Evolutionary conservation across 257 asterid species (phyloP).

Genomic region (Fraxinus pennsylvanica): DNA sequence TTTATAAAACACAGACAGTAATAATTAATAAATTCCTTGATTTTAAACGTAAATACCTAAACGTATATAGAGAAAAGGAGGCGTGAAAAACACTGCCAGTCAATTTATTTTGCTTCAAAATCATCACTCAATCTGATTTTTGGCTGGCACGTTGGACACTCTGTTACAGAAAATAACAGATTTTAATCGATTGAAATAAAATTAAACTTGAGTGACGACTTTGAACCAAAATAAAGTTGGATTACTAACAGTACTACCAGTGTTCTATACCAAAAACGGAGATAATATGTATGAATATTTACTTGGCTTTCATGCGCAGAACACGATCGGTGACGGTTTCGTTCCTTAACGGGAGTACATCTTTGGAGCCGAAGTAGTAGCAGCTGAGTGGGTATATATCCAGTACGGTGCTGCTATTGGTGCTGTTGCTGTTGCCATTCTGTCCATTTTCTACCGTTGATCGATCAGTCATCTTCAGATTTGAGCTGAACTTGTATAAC

Average conservation of each 20-base stretch:
- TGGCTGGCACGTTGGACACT: not conserved
- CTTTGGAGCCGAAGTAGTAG: slow-evolving; percentile 81
- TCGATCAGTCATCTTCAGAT: slow-evolving; percentile 36
- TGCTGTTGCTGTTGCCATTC: slow-evolving; percentile 14
- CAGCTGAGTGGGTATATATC: slow-evolving; percentile 80
- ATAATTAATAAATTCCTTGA: too few species aligned
- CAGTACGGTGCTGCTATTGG: slow-evolving; percentile 24
- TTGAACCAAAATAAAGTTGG: not conserved
- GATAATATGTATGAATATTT: not conserved
- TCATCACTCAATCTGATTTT: not conserved
- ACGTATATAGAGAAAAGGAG: not conserved
- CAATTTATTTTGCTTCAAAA: not conserved
- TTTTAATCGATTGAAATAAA: not conserved
- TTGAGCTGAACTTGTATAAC: not conserved
- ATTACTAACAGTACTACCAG: too few species aligned
- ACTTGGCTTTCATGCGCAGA: slow-evolving; percentile 73
- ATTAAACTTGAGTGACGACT: not conserved
- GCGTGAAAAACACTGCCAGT: not conserved
- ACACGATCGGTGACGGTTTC: slow-evolving; percentile 68
- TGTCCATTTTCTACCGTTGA: slow-evolving; percentile 21
- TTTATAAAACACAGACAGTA: not conserved
- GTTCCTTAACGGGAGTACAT: slow-evolving; percentile 44
- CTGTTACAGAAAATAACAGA: too few species aligned
- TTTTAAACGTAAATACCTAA: too few species aligned
- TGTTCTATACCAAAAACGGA: not conserved